Percentiles rank a stretch among this genome's conserved stretches.
Evolutionary conservation across 345 rosid genomes (phyloP).

Genomic region (Noccaea caerulescens): DNA sequence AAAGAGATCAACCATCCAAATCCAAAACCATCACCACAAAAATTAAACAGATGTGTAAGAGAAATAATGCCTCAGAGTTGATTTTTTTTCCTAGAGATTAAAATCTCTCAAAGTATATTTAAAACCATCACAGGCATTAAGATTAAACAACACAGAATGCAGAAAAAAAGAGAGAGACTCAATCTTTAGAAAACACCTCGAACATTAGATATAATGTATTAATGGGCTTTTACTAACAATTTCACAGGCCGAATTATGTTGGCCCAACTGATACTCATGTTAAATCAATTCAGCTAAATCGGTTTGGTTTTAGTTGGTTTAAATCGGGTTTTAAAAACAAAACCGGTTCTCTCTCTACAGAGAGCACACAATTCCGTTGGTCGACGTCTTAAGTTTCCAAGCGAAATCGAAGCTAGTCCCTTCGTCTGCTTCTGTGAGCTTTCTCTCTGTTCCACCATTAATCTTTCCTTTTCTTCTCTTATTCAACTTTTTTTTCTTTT

Average conservation of each 20-base stretch:
- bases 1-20: not conserved
- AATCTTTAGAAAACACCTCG: not conserved
- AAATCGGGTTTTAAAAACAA: not conserved
- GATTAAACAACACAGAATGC: not conserved
- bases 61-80: conserved; percentile 33
- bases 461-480: conserved; percentile 37
- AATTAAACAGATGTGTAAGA: not conserved
- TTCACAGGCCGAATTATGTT: not conserved
- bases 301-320: conserved; percentile 1
- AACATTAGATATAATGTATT: not conserved
- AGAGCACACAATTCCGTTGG: conserved; percentile 48
- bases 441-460: conserved; percentile 49
- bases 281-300: not conserved
- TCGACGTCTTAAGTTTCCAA: conserved; percentile 30
- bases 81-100: conserved; percentile 27
- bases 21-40: not conserved
- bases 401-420: conserved; percentile 44
- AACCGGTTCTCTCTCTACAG: conserved; percentile 34
- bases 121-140: conserved; percentile 37
- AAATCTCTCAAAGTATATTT: conserved; percentile 41
- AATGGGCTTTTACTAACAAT: conserved; percentile 16
- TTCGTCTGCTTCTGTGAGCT: conserved; percentile 40
- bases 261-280: conserved; percentile 10
- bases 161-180: not conserved
- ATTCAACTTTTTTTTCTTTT: conserved; percentile 29